These are phyloP conservation scores for Thinopyrum elongatum DNA, from an alignment of 176 grass and related monocot genomes.

Conservation along the genomic window DNA sequence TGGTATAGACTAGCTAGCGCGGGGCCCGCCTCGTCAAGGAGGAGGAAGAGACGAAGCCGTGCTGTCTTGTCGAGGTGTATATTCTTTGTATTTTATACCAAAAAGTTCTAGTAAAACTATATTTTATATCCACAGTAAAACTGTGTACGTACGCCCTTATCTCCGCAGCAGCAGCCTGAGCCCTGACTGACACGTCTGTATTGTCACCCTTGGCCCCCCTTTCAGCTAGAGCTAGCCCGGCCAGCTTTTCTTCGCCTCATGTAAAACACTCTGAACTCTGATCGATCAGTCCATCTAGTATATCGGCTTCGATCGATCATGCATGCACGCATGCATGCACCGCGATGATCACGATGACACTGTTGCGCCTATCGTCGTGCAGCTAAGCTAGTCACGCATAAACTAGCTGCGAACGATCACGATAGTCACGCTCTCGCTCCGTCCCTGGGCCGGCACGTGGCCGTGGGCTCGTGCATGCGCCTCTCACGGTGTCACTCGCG, in stretches of 20 bases:
- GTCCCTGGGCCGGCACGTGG: not conserved
- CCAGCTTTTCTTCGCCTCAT: not conserved
- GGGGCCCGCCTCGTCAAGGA: not conserved
- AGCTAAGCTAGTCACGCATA: not conserved
- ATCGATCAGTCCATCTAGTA: not conserved
- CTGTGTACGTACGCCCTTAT: constrained; percentile 19
- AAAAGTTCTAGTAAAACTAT: no score
- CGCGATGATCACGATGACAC: not conserved
- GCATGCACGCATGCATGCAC: not conserved
- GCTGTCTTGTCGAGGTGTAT: constrained; percentile 33
- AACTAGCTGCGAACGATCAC: not conserved
- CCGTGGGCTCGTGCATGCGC: not conserved
- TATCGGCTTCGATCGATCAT: no score
- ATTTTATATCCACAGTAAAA: constrained; percentile 8
- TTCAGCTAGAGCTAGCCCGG: not conserved
- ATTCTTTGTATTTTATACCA: constrained; percentile 33
- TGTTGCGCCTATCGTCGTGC: not conserved
- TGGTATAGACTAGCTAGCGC: not conserved
- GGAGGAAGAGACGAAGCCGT: not conserved
- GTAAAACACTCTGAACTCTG: not conserved
- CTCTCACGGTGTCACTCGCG: not conserved
- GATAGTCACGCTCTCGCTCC: not conserved
- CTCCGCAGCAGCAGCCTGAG: not conserved
- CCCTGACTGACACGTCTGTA: constrained; percentile 3
- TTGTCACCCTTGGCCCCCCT: constrained; percentile 24